phyloP scores from a whole-genome alignment of 805 yeast genomes.

The Candida maris region DNA sequence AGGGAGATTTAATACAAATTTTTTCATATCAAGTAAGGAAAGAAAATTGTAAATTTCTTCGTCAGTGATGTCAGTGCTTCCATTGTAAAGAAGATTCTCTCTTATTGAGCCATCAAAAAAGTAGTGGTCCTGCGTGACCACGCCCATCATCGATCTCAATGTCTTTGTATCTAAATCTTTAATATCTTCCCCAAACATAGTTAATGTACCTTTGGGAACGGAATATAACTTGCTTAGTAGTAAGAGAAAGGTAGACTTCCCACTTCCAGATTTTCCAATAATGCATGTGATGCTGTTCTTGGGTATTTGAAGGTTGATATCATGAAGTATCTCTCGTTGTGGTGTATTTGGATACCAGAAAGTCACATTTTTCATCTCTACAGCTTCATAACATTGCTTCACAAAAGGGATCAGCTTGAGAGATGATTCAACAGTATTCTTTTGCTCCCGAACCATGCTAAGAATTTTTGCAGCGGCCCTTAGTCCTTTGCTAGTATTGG shows the following conservation, averaged over 20 bases:
- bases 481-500: conserved; percentile 77
- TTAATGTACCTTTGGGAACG: conserved; percentile 33
- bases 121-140: conserved; percentile 73
- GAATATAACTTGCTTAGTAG: conserved; percentile 53
- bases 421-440: conserved; percentile 33
- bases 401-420: background rate
- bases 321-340: conserved; percentile 32
- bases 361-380: conserved; percentile 42
- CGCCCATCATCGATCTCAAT: conserved; percentile 52
- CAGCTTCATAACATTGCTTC: background rate
- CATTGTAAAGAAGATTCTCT: conserved; percentile 70
- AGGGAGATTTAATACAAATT: conserved; percentile 53
- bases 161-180: conserved; percentile 40
- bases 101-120: conserved; percentile 71
- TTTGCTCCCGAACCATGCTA: conserved; percentile 34
- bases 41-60: conserved; percentile 38
- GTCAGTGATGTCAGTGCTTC: conserved; percentile 23
- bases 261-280: conserved; percentile 86
- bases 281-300: conserved; percentile 57
- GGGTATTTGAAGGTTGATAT: conserved; percentile 40
- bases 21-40: conserved; percentile 45
- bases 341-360: conserved; percentile 45
- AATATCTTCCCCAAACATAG: conserved; percentile 47
- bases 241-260: conserved; percentile 75
- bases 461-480: conserved; percentile 60